Conservation (phyloP, 192 early-diverging fungal species). For the Umbelopsis sp. region DNA sequence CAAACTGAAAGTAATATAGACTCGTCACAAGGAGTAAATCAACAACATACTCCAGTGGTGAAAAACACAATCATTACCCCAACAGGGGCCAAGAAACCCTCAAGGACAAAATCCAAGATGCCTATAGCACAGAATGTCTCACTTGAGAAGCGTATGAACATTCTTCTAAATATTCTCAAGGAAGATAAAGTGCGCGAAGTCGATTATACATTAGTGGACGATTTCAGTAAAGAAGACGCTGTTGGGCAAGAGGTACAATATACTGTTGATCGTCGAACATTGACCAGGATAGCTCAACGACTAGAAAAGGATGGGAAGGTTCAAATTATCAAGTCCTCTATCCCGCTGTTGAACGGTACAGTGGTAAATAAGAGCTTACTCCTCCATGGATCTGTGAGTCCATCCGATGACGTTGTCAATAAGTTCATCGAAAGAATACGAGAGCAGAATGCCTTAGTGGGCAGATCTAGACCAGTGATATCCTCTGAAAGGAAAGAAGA, state of each 20-base stretch:
- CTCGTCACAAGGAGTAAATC: too few species aligned
- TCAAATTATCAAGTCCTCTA: background rate
- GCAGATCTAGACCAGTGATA: too few species aligned
- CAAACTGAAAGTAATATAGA: too few species aligned
- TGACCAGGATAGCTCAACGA: background rate
- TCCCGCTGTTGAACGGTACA: background rate
- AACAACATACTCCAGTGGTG: too few species aligned
- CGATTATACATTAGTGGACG: background rate
- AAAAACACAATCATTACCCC: too few species aligned
- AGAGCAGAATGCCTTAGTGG: background rate
- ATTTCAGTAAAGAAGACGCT: background rate
- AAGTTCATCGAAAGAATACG: background rate
- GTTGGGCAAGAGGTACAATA: background rate
- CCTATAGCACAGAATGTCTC: background rate
- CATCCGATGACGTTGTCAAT: background rate
- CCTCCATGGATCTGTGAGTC: background rate
- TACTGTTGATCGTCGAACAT: background rate
- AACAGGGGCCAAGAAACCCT: background rate
- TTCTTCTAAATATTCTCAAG: background rate
- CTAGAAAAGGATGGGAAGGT: background rate
- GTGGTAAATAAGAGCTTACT: background rate
- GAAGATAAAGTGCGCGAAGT: slow-evolving; percentile 1
- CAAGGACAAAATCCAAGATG: background rate
- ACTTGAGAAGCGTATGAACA: background rate
- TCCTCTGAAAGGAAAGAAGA: too few species aligned